Conservation (phyloP, 139 green algal genomes). For the Eudorina sp. region DNA sequence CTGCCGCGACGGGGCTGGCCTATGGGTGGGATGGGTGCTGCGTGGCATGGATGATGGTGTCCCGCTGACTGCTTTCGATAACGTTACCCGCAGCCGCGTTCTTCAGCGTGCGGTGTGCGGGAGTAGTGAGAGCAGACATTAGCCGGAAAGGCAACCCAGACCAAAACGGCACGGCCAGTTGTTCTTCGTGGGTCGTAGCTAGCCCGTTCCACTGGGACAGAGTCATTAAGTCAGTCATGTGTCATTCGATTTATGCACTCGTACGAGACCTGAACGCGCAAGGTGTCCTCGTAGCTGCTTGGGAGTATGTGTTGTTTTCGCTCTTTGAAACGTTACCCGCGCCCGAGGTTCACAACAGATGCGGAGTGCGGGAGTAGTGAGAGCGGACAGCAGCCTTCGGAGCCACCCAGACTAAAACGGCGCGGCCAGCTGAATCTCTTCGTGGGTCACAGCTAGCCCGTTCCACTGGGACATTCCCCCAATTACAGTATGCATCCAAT, state of each 20-base stretch:
- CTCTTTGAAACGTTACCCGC: neutral
- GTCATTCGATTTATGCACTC: too few relatives aligned
- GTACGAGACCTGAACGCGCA: too few relatives aligned
- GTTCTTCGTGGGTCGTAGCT: neutral
- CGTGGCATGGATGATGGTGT: neutral
- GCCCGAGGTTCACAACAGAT: neutral
- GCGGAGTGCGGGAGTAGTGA: neutral
- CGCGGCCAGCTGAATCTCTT: neutral
- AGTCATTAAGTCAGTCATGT: too few relatives aligned
- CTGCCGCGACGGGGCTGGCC: too few relatives aligned
- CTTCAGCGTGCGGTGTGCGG: neutral
- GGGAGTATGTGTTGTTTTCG: neutral
- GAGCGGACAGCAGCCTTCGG: neutral
- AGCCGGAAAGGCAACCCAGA: neutral
- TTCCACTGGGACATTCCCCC: constrained; percentile 46
- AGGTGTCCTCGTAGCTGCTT: neutral
- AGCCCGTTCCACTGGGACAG: constrained; percentile 46
- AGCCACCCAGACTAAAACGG: constrained; percentile 23
- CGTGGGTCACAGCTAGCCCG: constrained; percentile 22
- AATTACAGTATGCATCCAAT: too few relatives aligned
- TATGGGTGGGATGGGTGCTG: neutral
- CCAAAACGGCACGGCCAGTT: constrained; percentile 26
- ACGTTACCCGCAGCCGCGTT: constrained; percentile 11
- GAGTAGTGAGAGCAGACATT: constrained; percentile 17
- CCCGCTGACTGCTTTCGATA: neutral